Base-by-base conservation (phyloP, 2,329 filamentous ascomycete species). In the Lasiodiplodia sp. region DNA sequence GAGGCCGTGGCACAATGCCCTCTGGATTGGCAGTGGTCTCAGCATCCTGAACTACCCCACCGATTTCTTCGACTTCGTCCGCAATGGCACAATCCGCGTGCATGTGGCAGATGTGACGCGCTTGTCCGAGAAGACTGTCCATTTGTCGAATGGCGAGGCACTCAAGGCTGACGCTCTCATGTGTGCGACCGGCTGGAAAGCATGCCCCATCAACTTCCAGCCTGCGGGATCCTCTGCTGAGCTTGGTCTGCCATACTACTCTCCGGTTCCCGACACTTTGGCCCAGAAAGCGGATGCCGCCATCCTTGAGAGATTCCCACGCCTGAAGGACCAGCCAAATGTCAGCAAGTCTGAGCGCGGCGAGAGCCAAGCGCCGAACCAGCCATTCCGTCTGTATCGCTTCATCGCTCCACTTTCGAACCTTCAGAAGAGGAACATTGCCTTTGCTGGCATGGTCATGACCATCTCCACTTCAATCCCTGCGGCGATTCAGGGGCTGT, bases 31-130 rank as follows among this genome's bases (percentile, higher is more conserved):
- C 1, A 84, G 82, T 12, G 83, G 82, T 0, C 80, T 90, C 38
- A 86, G 86, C 57, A 89, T 91, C 37, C 80, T 88, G 68, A 91
- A 90, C 73, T 91, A 88, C 72, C 82, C 83, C 0, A 83, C 81
- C 3, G 81, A 86, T 71, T 84, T 90, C 73, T 86, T 89, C 73
- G 84, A 87, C 6, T 78, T 88, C 14, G 82, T 91, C 12, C 81
- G 80, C 55, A 75, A 81, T 5, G 86, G 86, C 3, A 82, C 79
- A n/a, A 84, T 91, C 40, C 80, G 81, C 21, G 79, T 91, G 0
- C 82, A 89, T 60, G 75, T 88, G 8, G 83, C 83, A 38, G 86
- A 90, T 57, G 81, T 91, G 5, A 76, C 78, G 2, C 78, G 79
- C 25, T 79, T 91, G 3, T 80, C 81, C 0, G 72, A 79, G 2